Evolutionary conservation across 169 alveolate genomes (phyloP).

Genomic region (Fabrea salina): DNA sequence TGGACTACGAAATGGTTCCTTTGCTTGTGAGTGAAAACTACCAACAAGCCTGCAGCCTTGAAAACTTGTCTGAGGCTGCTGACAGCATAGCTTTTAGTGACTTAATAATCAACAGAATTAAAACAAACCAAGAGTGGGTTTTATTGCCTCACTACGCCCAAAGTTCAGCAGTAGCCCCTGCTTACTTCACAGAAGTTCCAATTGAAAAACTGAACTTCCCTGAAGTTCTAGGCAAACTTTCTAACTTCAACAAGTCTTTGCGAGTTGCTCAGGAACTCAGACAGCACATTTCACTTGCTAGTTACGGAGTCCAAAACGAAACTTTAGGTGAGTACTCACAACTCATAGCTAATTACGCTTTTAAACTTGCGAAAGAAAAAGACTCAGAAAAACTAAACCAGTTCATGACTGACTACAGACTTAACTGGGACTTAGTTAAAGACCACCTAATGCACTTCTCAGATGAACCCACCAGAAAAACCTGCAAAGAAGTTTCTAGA

Average conservation of each 20-base stretch:
- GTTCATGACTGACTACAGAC: neutral
- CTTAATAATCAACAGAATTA: constrained; percentile 71
- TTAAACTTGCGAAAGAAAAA: neutral
- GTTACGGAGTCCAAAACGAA: constrained; percentile 20
- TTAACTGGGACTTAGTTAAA: neutral
- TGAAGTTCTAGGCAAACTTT: constrained; percentile 89
- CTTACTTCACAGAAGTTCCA: constrained; percentile 47
- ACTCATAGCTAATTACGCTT: neutral
- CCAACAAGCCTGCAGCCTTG: constrained; percentile 44
- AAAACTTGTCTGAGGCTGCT: constrained; percentile 38
- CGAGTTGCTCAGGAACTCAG: constrained; percentile 75
- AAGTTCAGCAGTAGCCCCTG: constrained; percentile 80
- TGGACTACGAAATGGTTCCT: constrained; percentile 93
- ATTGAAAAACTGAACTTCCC: constrained; percentile 88
- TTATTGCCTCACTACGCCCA: constrained; percentile 83
- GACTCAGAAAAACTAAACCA: neutral
- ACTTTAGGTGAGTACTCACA: neutral
- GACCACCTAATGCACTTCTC: constrained; percentile 13
- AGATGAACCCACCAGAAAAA: too few relatives aligned
- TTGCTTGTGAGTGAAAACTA: constrained; percentile 92
- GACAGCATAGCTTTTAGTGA: constrained; percentile 76
- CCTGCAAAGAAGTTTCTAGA: too few relatives aligned
- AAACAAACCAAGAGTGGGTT: constrained; percentile 85
- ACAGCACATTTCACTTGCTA: constrained; percentile 40
- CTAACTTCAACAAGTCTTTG: constrained; percentile 85